Conservation (phyloP, 2,329 filamentous ascomycete genomes). For the Cladosporium phlei region DNA sequence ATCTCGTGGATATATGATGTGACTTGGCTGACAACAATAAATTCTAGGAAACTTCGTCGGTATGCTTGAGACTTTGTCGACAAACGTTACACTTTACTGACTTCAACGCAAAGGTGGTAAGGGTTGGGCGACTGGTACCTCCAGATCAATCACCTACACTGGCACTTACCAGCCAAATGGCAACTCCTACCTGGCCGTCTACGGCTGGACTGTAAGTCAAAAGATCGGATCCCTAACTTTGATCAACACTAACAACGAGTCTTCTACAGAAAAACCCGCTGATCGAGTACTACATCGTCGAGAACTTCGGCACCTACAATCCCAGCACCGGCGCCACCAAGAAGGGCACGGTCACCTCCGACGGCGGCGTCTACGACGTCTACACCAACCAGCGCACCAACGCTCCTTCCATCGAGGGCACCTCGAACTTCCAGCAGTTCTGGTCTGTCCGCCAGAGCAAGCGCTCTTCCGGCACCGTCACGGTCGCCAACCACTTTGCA, state of each 20-base stretch:
- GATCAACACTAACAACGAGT: neutral
- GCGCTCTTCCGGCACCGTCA: slow-evolving; percentile 27
- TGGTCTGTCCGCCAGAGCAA: slow-evolving; percentile 38
- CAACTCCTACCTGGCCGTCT: slow-evolving; percentile 52
- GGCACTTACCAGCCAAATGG: slow-evolving; percentile 44
- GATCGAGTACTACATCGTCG: slow-evolving; percentile 55
- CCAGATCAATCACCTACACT: slow-evolving; percentile 45
- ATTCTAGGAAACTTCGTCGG: too few species aligned
- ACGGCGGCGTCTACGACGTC: slow-evolving; percentile 52
- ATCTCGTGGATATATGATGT: too few species aligned
- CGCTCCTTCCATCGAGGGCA: slow-evolving; percentile 38
- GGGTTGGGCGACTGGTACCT: slow-evolving; percentile 5
- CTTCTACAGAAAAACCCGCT: slow-evolving; percentile 36
- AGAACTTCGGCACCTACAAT: slow-evolving; percentile 43
- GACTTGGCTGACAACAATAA: slow-evolving; percentile 58
- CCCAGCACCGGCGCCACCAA: slow-evolving; percentile 42
- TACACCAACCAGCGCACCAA: slow-evolving; percentile 42
- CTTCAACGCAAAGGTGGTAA: too few species aligned
- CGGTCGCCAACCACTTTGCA: slow-evolving; percentile 26
- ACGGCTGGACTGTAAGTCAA: slow-evolving; percentile 46
- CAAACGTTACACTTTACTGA: too few species aligned
- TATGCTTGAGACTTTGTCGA: too few species aligned
- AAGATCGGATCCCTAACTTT: neutral
- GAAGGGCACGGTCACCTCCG: slow-evolving; percentile 46
- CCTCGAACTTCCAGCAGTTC: slow-evolving; percentile 40